These are phyloP conservation scores for Gymnopus androsaceus DNA, from an alignment of 1,284 basidiomycete species.

Conservation along the genomic window DNA sequence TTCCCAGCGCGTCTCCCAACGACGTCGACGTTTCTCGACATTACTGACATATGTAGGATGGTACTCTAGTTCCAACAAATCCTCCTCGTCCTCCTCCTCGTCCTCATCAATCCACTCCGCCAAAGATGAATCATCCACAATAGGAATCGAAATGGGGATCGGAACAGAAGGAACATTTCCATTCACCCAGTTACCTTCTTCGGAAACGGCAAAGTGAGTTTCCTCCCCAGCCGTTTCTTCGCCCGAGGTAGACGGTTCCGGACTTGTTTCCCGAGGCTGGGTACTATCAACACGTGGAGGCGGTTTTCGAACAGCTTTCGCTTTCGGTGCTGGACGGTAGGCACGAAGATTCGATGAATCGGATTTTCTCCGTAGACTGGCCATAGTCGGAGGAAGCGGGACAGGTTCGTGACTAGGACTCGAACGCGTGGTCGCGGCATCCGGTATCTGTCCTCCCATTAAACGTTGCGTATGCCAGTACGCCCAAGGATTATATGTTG, in stretches of 20 bases:
- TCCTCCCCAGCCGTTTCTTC: conserved; percentile 62
- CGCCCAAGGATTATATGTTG: conserved; percentile 64
- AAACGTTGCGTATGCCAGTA: conserved; percentile 56
- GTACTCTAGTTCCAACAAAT: conserved; percentile 72
- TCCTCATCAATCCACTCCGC: conserved; percentile 78
- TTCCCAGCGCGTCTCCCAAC: conserved; percentile 77
- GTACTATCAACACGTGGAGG: conserved; percentile 79
- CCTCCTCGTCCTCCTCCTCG: conserved; percentile 65
- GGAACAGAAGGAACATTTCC: conserved; percentile 20
- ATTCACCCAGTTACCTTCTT: conserved; percentile 40
- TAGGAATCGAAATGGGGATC: conserved; percentile 14
- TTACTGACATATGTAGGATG: conserved; percentile 71
- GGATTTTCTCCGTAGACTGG: conserved; percentile 37
- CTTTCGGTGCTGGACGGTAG: conserved; percentile 25
- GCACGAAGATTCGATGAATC: conserved; percentile 14
- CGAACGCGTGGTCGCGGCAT: conserved; percentile 62
- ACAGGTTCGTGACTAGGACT: conserved; percentile 78
- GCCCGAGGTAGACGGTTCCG: conserved; percentile 60
- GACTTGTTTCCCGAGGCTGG: conserved; percentile 76
- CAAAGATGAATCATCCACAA: conserved; percentile 32
- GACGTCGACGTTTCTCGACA: conserved; percentile 62
- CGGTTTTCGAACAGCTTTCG: conserved; percentile 42
- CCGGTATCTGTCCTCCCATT: conserved; percentile 34
- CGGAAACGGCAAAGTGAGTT: conserved; percentile 32
- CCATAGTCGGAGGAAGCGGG: conserved; percentile 44